Conservation (phyloP, 306 rosid species). For the Acmispon strigosus region DNA sequence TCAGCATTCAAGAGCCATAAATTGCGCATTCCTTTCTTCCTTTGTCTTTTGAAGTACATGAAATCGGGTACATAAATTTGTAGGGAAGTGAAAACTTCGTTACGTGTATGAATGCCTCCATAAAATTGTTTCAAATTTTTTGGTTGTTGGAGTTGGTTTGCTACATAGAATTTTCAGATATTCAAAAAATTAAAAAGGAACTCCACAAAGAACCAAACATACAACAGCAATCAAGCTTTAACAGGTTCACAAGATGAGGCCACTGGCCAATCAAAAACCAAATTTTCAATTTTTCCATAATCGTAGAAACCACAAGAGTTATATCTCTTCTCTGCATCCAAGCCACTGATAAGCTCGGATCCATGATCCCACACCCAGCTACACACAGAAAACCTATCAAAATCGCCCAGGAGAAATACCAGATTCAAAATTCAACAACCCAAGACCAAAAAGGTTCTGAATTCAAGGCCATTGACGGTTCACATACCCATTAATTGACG, state of each 20-base stretch:
- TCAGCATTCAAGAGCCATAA: not conserved
- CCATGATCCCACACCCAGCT: constrained; percentile 19
- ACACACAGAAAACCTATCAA: not conserved
- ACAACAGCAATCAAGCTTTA: not conserved
- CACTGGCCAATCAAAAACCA: not conserved
- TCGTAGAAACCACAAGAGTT: not conserved
- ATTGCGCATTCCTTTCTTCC: not conserved
- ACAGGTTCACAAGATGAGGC: not conserved
- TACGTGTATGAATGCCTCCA: not conserved
- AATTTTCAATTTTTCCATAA: not conserved
- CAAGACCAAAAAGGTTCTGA: not conserved
- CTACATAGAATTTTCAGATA: not conserved
- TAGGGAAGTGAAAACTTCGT: not conserved
- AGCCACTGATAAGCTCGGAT: constrained; percentile 14
- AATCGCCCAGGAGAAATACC: not conserved
- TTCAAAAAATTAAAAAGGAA: not conserved
- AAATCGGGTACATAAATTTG: not conserved
- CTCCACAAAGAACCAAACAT: not conserved
- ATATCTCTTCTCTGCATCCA: not conserved
- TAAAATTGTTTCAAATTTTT: not conserved
- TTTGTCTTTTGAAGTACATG: not conserved
- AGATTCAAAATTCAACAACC: constrained; percentile 10
- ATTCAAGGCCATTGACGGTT: not conserved
- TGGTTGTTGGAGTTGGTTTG: not conserved
- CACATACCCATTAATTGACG: not conserved